Evolutionary conservation across 148 eudicot species (phyloP).

Genomic region (Vaccinium corymbosum): DNA sequence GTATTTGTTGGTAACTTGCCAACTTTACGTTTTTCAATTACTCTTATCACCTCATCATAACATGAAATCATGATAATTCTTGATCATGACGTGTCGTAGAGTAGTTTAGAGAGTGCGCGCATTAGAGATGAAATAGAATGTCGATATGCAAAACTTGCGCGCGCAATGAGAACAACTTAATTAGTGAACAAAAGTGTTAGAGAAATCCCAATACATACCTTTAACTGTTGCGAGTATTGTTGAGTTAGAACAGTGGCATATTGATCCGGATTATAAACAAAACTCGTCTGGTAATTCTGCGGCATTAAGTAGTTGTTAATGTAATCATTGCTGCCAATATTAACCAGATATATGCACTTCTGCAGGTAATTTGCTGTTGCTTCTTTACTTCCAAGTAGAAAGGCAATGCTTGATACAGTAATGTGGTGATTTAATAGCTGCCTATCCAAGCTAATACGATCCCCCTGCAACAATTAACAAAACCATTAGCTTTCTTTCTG

Average conservation of each 20-base stretch:
- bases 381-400: conserved; percentile 9
- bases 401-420: conserved; percentile 13
- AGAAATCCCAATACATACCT: conserved; percentile 21
- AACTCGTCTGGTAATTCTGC: conserved; percentile 20
- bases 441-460: conserved; percentile 27
- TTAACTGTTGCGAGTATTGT: conserved; percentile 32
- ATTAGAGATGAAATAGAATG: too few relatives aligned
- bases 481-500: neutral
- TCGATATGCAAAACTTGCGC: too few relatives aligned
- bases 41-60: too few relatives aligned
- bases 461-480: conserved; percentile 34
- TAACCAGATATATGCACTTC: conserved; percentile 44
- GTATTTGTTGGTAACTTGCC: too few relatives aligned
- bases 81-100: too few relatives aligned
- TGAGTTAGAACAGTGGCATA: conserved; percentile 33
- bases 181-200: too few relatives aligned
- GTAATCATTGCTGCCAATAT: conserved; percentile 61
- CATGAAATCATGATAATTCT: too few relatives aligned
- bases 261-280: conserved; percentile 16
- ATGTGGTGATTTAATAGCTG: conserved; percentile 40
- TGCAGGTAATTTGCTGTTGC: conserved; percentile 22
- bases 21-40: too few relatives aligned
- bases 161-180: too few relatives aligned
- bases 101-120: too few relatives aligned
- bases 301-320: conserved; percentile 56